phyloP scores from a whole-genome alignment of 306 rosid genomes.

The Canavalia gladiata region DNA sequence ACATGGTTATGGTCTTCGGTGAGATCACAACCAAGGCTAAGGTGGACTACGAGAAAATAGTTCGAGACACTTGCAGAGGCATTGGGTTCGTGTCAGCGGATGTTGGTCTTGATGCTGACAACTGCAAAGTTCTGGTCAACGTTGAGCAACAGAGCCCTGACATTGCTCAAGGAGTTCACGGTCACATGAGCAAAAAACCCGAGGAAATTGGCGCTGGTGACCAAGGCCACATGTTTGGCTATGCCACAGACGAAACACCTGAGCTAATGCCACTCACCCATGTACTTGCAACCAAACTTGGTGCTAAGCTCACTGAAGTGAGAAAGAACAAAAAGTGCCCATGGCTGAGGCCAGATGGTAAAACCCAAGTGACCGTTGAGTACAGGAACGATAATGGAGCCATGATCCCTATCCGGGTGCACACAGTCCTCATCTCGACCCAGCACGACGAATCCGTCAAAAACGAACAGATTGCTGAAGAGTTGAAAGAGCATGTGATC shows the following conservation, averaged over 20 bases:
- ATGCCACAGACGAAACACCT: constrained; percentile 85
- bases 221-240: constrained; percentile 94
- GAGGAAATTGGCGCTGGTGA: constrained; percentile 84
- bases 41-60: constrained; percentile 75
- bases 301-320: constrained; percentile 87
- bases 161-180: constrained; percentile 81
- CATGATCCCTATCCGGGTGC: constrained; percentile 82
- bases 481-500: constrained; percentile 83
- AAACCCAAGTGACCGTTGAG: constrained; percentile 92
- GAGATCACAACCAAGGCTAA: constrained; percentile 80
- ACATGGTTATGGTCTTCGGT: constrained; percentile 96
- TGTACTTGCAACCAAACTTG: constrained; percentile 84
- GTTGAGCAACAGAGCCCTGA: constrained; percentile 80
- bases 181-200: constrained; percentile 64
- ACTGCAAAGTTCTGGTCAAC: constrained; percentile 70
- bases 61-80: constrained; percentile 75
- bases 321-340: constrained; percentile 82
- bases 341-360: constrained; percentile 90
- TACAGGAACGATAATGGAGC: constrained; percentile 79
- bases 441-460: constrained; percentile 81
- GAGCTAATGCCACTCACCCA: constrained; percentile 91
- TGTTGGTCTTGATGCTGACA: constrained; percentile 79
- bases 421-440: constrained; percentile 86
- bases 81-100: constrained; percentile 73
- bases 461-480: constrained; percentile 70